These are phyloP conservation scores for Diaporthe destruens DNA, from an alignment of 2,329 filamentous ascomycete species.

Conservation along the genomic window DNA sequence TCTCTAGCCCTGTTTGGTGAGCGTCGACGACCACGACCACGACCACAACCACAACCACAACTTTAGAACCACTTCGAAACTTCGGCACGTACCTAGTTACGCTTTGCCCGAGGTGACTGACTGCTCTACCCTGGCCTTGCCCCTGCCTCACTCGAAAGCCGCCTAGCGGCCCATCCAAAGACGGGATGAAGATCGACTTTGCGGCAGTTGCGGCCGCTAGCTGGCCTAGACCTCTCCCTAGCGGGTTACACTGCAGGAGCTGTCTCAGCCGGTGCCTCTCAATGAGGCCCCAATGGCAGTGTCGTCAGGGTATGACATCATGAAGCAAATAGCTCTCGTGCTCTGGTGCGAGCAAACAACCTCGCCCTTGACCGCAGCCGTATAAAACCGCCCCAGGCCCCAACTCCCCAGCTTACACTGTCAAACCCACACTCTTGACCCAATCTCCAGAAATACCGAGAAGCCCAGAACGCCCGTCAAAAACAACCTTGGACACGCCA, in stretches of 20 bases:
- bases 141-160: not conserved
- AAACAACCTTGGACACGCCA: not conserved
- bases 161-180: constrained; percentile 1
- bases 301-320: constrained; percentile 22
- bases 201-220: constrained; percentile 17
- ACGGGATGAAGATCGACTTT: constrained; percentile 18
- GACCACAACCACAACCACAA: no score
- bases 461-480: not conserved
- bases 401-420: no score
- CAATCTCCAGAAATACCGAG: not conserved
- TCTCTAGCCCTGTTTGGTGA: no score
- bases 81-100: no score
- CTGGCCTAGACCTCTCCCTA: constrained; percentile 4
- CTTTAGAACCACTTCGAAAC: no score
- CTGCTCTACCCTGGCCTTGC: not conserved
- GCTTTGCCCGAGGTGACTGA: no score
- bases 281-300: constrained; percentile 1
- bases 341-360: not conserved
- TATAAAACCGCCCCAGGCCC: not conserved
- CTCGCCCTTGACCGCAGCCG: not conserved
- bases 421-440: not conserved
- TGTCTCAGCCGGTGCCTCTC: constrained; percentile 11
- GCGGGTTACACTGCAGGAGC: constrained; percentile 25
- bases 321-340: constrained; percentile 20
- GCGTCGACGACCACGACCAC: no score